A percentile compares a stretch with the other conserved stretches of the same genome.
These are phyloP conservation scores for Fraxinus pennsylvanica DNA, from an alignment of 257 asterid genomes.

Conservation along the genomic window DNA sequence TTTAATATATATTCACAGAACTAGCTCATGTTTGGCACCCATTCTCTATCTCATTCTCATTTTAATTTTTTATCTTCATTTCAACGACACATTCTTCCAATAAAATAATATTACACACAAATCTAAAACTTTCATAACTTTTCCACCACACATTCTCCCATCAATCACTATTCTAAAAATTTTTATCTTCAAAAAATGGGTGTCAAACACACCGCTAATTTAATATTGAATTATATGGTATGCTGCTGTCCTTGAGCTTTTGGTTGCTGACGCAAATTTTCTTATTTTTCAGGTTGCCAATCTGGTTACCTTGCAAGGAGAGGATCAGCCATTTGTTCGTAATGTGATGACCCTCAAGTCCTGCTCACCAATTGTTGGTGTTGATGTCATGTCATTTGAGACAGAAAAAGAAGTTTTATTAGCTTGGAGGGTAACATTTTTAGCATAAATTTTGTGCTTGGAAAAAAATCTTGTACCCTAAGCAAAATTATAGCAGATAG, in stretches of 20 bases:
- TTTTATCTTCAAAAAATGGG: too few relatives aligned
- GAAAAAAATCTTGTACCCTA: neutral
- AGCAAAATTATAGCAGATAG: slow-evolving; percentile 10
- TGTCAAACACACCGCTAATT: neutral
- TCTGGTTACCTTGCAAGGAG: slow-evolving; percentile 92
- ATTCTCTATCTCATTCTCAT: too few relatives aligned
- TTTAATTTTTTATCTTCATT: too few relatives aligned
- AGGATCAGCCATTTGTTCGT: slow-evolving; percentile 83
- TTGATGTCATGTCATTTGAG: slow-evolving; percentile 95
- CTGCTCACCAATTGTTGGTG: slow-evolving; percentile 96
- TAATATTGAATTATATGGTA: neutral
- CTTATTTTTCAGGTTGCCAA: slow-evolving; percentile 73
- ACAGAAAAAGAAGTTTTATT: slow-evolving; percentile 82
- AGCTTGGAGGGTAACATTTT: slow-evolving; percentile 93
- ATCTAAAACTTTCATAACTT: too few relatives aligned
- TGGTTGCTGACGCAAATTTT: slow-evolving; percentile 28
- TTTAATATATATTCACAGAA: neutral
- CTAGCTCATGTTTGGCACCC: neutral
- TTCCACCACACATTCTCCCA: too few relatives aligned
- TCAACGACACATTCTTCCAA: too few relatives aligned
- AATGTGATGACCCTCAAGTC: slow-evolving; percentile 97
- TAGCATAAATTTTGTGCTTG: slow-evolving; percentile 1
- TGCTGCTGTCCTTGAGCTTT: slow-evolving; percentile 27
- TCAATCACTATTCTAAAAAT: too few relatives aligned
- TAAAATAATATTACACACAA: too few relatives aligned